Conservation (phyloP, 352 stramenopile species). For the Labyrinthula sp. region DNA sequence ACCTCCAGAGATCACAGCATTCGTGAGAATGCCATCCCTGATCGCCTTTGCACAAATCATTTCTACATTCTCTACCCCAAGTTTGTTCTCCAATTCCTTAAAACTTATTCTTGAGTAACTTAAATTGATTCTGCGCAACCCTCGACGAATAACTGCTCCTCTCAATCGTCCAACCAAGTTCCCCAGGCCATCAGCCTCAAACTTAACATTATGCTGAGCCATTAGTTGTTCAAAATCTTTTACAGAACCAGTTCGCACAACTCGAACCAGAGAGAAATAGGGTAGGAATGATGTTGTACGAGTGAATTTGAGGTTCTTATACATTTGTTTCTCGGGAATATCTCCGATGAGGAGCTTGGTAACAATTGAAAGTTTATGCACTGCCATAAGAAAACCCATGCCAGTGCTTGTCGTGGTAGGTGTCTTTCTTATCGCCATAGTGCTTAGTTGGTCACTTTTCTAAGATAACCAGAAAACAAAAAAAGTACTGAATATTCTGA, state of each 20-base stretch:
- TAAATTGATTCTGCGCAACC: constrained; percentile 75
- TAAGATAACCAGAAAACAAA: too few species aligned
- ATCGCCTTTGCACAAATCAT: constrained; percentile 95
- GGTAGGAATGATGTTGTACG: too few species aligned
- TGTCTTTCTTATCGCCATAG: constrained; percentile 82
- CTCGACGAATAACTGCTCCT: constrained; percentile 95
- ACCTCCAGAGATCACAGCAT: constrained; percentile 74
- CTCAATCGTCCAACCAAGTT: constrained; percentile 81
- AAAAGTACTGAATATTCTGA: constrained; percentile 90
- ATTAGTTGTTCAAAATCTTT: constrained; percentile 75
- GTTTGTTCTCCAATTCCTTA: constrained; percentile 70
- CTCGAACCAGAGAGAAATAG: constrained; percentile 86
- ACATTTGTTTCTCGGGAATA: constrained; percentile 77
- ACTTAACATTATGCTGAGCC: constrained; percentile 50
- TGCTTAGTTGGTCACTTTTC: too few species aligned
- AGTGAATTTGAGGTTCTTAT: constrained; percentile 64
- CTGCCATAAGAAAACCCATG: constrained; percentile 75
- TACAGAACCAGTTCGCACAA: constrained; percentile 79
- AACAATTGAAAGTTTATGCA: constrained; percentile 84
- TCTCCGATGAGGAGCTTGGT: constrained; percentile 93
- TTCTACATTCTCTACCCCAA: constrained; percentile 78
- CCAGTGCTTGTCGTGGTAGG: constrained; percentile 65
- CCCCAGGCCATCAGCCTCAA: constrained; percentile 76
- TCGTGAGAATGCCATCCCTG: constrained; percentile 85
- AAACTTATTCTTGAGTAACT: constrained; percentile 51